Conservation (phyloP, 805 yeast genomes). For the Candida suzukii region DNA sequence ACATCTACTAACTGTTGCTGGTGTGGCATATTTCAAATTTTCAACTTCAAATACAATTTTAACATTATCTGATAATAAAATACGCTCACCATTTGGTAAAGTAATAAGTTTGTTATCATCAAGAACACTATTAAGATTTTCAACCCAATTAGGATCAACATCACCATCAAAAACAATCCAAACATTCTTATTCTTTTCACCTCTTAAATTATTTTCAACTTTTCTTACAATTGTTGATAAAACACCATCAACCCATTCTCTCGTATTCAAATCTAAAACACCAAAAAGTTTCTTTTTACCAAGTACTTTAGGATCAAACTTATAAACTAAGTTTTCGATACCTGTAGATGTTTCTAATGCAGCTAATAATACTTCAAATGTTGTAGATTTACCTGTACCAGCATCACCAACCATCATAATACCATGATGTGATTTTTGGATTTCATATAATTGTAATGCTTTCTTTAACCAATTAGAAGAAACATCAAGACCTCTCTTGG, state of each 20-base stretch:
- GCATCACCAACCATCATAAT: conserved; percentile 73
- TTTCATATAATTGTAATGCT: conserved; percentile 52
- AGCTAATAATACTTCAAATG: conserved; percentile 42
- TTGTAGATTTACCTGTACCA: conserved; percentile 65
- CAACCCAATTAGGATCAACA: conserved; percentile 92
- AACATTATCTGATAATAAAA: conserved; percentile 57
- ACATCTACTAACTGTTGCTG: conserved; percentile 90
- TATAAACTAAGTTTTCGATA: conserved; percentile 30
- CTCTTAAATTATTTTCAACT: conserved; percentile 47
- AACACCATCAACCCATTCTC: conserved; percentile 92
- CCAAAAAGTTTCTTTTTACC: conserved; percentile 67
- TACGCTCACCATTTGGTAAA: conserved; percentile 83
- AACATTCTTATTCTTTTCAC: conserved; percentile 45
- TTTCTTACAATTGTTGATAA: conserved; percentile 61
- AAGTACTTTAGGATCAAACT: conserved; percentile 72
- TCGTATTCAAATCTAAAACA: conserved; percentile 58
- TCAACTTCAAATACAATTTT: conserved; percentile 74
- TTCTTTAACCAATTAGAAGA: conserved; percentile 44
- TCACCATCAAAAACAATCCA: conserved; percentile 93
- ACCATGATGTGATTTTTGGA: conserved; percentile 65
- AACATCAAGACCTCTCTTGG: conserved; percentile 22
- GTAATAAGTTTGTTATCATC: conserved; percentile 84
- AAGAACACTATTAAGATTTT: conserved; percentile 79
- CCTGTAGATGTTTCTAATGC: conserved; percentile 29
- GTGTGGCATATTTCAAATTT: conserved; percentile 59